Conservation (phyloP, 2,329 filamentous ascomycete genomes). For the Fusarium buharicum region DNA sequence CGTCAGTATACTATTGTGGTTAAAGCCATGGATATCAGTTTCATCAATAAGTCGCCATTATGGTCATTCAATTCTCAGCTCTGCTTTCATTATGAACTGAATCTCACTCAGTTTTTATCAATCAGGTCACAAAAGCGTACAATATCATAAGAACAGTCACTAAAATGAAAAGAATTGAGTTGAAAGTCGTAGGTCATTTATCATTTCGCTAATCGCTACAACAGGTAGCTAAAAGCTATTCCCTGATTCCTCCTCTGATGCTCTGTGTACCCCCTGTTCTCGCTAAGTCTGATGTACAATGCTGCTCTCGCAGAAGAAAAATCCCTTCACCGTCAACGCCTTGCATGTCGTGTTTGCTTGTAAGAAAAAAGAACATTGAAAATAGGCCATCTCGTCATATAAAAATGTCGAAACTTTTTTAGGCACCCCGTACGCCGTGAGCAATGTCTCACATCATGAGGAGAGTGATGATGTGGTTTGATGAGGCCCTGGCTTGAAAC, state of each 20-base stretch:
- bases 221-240: conserved; percentile 1
- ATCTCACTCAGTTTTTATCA: too few relatives aligned
- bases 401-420: conserved; percentile 30
- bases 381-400: conserved; percentile 25
- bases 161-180: background rate
- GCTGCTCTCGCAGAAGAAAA: conserved; percentile 3
- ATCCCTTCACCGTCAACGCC: conserved; percentile 30
- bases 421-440: conserved; percentile 24
- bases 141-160: background rate
- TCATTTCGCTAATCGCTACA: conserved; percentile 24
- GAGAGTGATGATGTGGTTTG: conserved; percentile 7
- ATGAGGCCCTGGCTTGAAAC: background rate
- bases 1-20: too few relatives aligned
- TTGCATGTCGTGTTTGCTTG: conserved; percentile 29
- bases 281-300: conserved; percentile 17
- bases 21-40: too few relatives aligned
- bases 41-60: too few relatives aligned
- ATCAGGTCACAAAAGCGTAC: too few relatives aligned
- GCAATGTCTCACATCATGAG: conserved; percentile 11
- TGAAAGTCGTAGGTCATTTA: conserved; percentile 15
- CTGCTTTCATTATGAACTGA: too few relatives aligned
- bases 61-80: too few relatives aligned
- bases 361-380: conserved; percentile 16
- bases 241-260: conserved; percentile 3
- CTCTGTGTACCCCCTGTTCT: conserved; percentile 6